These are phyloP conservation scores for Phytophthora pistaciae DNA, from an alignment of 352 stramenopile genomes.

Conservation along the genomic window DNA sequence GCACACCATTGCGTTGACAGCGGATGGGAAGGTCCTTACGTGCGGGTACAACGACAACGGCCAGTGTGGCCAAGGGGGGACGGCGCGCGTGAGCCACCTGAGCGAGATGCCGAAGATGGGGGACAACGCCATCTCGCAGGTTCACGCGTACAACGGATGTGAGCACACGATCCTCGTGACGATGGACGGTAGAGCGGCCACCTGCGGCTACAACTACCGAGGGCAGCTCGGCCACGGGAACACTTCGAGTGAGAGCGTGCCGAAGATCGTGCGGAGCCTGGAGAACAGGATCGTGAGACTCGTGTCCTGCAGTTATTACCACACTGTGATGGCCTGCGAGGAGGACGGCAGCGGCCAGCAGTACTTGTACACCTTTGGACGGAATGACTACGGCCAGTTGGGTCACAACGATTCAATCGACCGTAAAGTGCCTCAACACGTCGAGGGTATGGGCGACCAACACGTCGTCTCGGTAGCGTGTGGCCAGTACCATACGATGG, in stretches of 20 bases:
- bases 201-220: conserved; percentile 94
- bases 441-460: conserved; percentile 72
- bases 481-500: conserved; percentile 93
- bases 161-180: conserved; percentile 92
- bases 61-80: conserved; percentile 92
- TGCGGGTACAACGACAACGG: conserved; percentile 96
- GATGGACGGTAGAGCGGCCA: conserved; percentile 78
- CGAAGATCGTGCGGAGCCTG: conserved; percentile 81
- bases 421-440: conserved; percentile 80
- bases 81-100: conserved; percentile 77
- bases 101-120: conserved; percentile 77
- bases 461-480: conserved; percentile 84
- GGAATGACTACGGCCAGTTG: conserved; percentile 95
- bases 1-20: conserved; percentile 88
- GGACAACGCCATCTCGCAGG: conserved; percentile 62
- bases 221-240: conserved; percentile 93
- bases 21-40: conserved; percentile 82
- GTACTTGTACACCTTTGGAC: conserved; percentile 89
- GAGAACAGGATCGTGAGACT: conserved; percentile 71
- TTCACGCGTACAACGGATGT: conserved; percentile 95
- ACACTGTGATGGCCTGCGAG: conserved; percentile 88
- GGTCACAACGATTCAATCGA: conserved; percentile 91
- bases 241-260: conserved; percentile 86
- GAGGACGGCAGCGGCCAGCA: conserved; percentile 32
- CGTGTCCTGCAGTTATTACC: conserved; percentile 95